Evolutionary conservation across 768 basidiomycete genomes (phyloP).

Genomic region (Pleurotus platypus): DNA sequence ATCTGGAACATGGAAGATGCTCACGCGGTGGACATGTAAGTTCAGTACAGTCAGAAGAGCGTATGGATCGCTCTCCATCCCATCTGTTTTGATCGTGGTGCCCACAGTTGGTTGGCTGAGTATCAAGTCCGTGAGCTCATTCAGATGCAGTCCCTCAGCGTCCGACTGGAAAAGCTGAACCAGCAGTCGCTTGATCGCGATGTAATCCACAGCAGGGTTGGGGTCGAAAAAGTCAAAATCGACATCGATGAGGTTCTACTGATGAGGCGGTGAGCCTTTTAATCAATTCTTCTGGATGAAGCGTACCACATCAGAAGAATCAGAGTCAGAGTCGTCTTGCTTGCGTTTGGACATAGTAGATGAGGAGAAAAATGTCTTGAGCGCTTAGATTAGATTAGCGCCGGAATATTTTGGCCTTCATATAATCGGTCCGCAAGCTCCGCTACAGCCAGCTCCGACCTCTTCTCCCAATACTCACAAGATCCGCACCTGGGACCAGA

Average conservation of each 20-base stretch:
- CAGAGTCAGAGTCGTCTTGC: constrained; percentile 49
- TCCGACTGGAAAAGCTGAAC: constrained; percentile 72
- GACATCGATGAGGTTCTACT: constrained; percentile 73
- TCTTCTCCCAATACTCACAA: neutral
- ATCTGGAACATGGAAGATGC: constrained; percentile 11
- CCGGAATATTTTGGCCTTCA: too few relatives aligned
- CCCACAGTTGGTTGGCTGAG: constrained; percentile 73
- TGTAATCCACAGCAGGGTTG: constrained; percentile 77
- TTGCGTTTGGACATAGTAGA: constrained; percentile 26
- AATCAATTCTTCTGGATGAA: neutral
- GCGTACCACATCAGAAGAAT: constrained; percentile 29
- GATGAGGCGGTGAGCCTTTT: constrained; percentile 14
- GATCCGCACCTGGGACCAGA: neutral
- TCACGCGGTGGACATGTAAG: constrained; percentile 63
- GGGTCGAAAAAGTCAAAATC: constrained; percentile 95
- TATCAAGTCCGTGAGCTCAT: constrained; percentile 78
- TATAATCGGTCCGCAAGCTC: neutral
- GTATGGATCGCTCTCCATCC: constrained; percentile 85
- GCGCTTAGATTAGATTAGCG: constrained; percentile 3
- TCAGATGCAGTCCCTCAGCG: constrained; percentile 64
- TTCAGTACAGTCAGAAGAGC: constrained; percentile 85
- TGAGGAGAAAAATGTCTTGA: neutral
- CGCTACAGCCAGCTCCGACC: neutral
- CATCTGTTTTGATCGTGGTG: constrained; percentile 91
- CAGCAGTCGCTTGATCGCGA: constrained; percentile 75